Conservation (phyloP, 2,329 filamentous ascomycete species). For the Zarea fungicola region DNA sequence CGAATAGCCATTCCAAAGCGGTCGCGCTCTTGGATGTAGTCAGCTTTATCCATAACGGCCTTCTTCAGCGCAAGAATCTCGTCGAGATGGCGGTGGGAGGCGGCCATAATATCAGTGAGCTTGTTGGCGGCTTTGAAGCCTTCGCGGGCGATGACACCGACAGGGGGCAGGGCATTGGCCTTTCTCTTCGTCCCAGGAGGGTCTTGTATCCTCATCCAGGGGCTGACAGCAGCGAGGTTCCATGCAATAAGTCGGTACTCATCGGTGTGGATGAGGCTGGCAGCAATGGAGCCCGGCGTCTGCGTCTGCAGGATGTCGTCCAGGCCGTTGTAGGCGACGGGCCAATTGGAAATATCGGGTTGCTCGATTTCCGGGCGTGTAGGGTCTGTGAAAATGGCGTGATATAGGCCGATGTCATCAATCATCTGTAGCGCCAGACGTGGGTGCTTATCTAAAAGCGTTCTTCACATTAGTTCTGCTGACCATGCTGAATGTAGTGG, state of each 20-base stretch:
- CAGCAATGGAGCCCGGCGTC: conserved; percentile 43
- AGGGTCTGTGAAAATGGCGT: conserved; percentile 69
- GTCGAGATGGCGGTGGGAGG: conserved; percentile 55
- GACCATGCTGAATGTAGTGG: no score
- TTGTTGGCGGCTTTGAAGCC: conserved; percentile 78
- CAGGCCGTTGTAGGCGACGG: conserved; percentile 58
- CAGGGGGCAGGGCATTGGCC: conserved; percentile 44
- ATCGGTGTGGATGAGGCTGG: conserved; percentile 53
- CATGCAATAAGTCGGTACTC: conserved; percentile 70
- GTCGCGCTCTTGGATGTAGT: conserved; percentile 51
- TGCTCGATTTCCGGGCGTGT: conserved; percentile 42
- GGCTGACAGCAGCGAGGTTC: conserved; percentile 68
- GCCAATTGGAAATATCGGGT: conserved; percentile 58
- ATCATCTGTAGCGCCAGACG: conserved; percentile 59
- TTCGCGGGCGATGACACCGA: conserved; percentile 57
- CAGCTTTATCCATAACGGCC: conserved; percentile 41
- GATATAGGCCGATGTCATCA: conserved; percentile 61
- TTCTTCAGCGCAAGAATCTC: conserved; percentile 61
- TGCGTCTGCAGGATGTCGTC: conserved; percentile 41
- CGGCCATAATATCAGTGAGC: conserved; percentile 60
- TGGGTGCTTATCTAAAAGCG: conserved; percentile 51
- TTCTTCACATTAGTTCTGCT: background rate
- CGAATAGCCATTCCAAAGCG: conserved; percentile 69
- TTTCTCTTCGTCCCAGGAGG: conserved; percentile 42
- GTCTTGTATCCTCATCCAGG: conserved; percentile 56